These are phyloP conservation scores for Ceratocystis diversiconidia DNA, from an alignment of 2,329 filamentous ascomycete species.

Conservation along the genomic window DNA sequence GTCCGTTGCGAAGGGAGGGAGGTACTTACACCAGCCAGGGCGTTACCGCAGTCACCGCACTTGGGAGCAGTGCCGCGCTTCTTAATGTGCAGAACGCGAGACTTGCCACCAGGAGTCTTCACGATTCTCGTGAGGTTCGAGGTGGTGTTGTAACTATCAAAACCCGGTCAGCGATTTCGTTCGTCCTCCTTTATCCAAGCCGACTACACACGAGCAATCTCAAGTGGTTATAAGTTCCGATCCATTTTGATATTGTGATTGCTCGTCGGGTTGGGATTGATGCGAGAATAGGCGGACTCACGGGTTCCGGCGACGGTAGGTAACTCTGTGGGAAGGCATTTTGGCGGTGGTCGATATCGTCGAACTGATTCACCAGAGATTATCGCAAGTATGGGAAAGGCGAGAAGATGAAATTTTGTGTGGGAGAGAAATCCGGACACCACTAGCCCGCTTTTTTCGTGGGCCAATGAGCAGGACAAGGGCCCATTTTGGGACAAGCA, in stretches of 20 bases:
- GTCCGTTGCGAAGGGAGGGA: slow-evolving; percentile 17
- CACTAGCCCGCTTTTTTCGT: slow-evolving; percentile 19
- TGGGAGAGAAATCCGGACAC: slow-evolving; percentile 23
- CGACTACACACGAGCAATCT: not conserved
- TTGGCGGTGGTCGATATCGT: slow-evolving; percentile 32
- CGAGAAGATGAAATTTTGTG: slow-evolving; percentile 31
- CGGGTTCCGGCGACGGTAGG: slow-evolving; percentile 67
- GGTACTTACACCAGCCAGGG: slow-evolving; percentile 87
- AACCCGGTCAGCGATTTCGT: slow-evolving; percentile 10
- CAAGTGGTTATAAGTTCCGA: slow-evolving; percentile 17
- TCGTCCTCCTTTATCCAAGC: not conserved
- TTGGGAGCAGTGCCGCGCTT: slow-evolving; percentile 97
- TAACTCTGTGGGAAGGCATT: slow-evolving; percentile 47
- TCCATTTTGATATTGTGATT: not conserved
- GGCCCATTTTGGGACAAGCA: slow-evolving; percentile 16
- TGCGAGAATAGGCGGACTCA: slow-evolving; percentile 35
- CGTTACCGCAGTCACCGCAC: slow-evolving; percentile 97
- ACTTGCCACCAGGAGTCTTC: slow-evolving; percentile 92
- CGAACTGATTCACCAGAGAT: slow-evolving; percentile 23
- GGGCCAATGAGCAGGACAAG: slow-evolving; percentile 18
- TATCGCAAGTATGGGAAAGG: slow-evolving; percentile 16
- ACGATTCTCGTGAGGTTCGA: slow-evolving; percentile 93
- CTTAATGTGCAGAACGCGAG: slow-evolving; percentile 98
- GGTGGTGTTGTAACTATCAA: slow-evolving; percentile 80
- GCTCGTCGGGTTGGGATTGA: not conserved